phyloP scores from a whole-genome alignment of 176 grass and related monocot genomes.

The Pontederia paniculata region DNA sequence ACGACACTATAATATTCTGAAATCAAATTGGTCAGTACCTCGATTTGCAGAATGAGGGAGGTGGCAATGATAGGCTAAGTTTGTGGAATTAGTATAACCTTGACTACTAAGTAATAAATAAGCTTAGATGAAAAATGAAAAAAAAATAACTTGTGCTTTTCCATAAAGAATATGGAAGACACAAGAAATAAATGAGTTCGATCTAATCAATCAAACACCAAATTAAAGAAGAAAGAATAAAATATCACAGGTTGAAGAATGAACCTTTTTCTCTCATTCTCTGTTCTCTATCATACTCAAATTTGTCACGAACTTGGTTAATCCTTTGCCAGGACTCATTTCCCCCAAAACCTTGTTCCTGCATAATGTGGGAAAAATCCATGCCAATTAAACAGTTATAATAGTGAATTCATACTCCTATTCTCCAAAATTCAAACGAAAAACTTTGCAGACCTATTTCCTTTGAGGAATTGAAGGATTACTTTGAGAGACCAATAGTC shows the following conservation, averaged over 20 bases:
- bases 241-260: conserved; percentile 2
- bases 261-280: conserved; percentile 84
- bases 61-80: too few species aligned
- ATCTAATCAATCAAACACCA: background rate
- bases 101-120: too few species aligned
- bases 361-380: conserved; percentile 9
- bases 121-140: too few species aligned
- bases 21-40: too few species aligned
- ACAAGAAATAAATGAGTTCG: background rate
- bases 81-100: too few species aligned
- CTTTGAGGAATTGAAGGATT: too few species aligned
- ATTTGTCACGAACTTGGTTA: conserved; percentile 89
- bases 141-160: too few species aligned
- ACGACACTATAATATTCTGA: too few species aligned
- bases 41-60: too few species aligned
- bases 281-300: conserved; percentile 92
- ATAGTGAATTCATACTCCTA: background rate
- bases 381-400: background rate
- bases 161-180: background rate
- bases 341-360: conserved; percentile 41
- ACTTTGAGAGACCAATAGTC: too few species aligned
- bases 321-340: conserved; percentile 73
- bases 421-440: background rate
- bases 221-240: conserved; percentile 4
- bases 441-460: background rate